phyloP scores from a whole-genome alignment of 129 eudicot genomes.

The Helianthus tuberosus region DNA sequence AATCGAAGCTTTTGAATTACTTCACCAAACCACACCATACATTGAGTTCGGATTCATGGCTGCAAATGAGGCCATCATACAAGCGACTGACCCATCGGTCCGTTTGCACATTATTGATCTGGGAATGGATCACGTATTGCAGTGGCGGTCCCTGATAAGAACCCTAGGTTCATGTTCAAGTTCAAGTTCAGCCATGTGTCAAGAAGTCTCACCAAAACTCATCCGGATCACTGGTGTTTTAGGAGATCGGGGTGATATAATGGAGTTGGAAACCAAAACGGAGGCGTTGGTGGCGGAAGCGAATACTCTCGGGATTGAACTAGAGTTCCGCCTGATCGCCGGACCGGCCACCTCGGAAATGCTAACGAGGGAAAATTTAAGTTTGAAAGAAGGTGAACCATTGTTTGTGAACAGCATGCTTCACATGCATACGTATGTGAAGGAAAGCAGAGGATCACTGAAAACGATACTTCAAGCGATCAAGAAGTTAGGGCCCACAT shows the following conservation, averaged over 20 bases:
- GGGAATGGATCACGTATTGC: conserved; percentile 63
- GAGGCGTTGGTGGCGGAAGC: conserved; percentile 43
- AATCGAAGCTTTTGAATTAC: conserved; percentile 55
- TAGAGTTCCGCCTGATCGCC: conserved; percentile 36
- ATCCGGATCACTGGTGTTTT: conserved; percentile 62
- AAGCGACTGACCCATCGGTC: conserved; percentile 46
- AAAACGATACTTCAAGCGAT: conserved; percentile 65
- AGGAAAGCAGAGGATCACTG: conserved; percentile 65
- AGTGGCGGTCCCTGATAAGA: conserved; percentile 58
- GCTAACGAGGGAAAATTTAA: conserved; percentile 51
- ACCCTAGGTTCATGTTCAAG: conserved; percentile 40
- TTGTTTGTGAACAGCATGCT: conserved; percentile 58
- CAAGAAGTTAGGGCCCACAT: conserved; percentile 54
- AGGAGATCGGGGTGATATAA: conserved; percentile 43
- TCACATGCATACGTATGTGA: conserved; percentile 65
- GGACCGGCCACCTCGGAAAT: conserved; percentile 52
- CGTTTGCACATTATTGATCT: conserved; percentile 59
- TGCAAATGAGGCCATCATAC: conserved; percentile 65
- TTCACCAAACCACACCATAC: conserved; percentile 67
- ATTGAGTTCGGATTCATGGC: conserved; percentile 59
- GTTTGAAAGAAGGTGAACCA: conserved; percentile 46
- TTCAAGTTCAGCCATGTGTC: conserved; percentile 26
- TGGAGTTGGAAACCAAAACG: conserved; percentile 41
- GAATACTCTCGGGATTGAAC: conserved; percentile 35
- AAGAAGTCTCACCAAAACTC: conserved; percentile 36